phyloP scores from a whole-genome alignment of 2,329 filamentous ascomycete species.

The Aspergillus flavus region DNA sequence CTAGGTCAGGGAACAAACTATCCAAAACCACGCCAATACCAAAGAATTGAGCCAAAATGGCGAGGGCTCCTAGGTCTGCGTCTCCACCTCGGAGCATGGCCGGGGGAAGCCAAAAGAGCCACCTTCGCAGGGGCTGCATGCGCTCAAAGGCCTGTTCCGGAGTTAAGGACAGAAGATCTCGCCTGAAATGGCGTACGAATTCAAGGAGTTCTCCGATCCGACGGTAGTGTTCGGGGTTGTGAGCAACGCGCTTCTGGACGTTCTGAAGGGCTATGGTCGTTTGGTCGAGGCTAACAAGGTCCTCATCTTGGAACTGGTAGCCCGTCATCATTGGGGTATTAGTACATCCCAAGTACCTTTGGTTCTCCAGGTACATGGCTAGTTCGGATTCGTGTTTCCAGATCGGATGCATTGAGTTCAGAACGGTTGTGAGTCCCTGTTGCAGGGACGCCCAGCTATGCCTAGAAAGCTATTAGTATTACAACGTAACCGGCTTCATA shows the following conservation, averaged over 20 bases:
- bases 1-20: constrained; percentile 87
- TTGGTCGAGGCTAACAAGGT: constrained; percentile 68
- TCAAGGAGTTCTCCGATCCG: constrained; percentile 69
- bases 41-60: constrained; percentile 90
- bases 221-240: constrained; percentile 69
- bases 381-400: constrained; percentile 79
- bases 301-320: constrained; percentile 59
- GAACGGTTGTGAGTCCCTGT: constrained; percentile 86
- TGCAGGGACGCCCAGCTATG: constrained; percentile 91
- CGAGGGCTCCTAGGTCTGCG: constrained; percentile 73
- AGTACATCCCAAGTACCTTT: constrained; percentile 40
- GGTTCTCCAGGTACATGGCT: constrained; percentile 45
- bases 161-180: constrained; percentile 68
- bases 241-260: constrained; percentile 65
- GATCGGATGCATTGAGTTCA: constrained; percentile 86
- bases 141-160: constrained; percentile 87
- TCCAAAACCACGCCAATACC: constrained; percentile 85
- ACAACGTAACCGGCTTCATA: constrained; percentile 13
- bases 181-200: constrained; percentile 72
- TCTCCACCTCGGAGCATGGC: constrained; percentile 76
- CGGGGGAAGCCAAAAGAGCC: constrained; percentile 95
- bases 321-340: constrained; percentile 37
- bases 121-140: constrained; percentile 82
- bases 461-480: constrained; percentile 58
- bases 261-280: constrained; percentile 64